phyloP scores from a whole-genome alignment of 192 early-diverging fungal genomes.

The Coemansia sp. region DNA sequence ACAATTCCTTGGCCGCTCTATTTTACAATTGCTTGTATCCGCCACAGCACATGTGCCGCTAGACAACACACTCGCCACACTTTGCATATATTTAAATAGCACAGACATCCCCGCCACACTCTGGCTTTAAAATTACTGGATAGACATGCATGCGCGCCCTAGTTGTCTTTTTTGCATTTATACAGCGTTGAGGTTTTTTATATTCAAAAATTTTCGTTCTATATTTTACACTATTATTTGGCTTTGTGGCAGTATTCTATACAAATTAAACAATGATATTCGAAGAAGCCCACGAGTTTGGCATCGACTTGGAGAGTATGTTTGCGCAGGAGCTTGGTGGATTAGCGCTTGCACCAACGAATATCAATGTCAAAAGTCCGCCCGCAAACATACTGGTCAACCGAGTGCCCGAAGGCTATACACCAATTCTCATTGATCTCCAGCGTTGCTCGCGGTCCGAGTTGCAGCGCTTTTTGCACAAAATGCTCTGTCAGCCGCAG shows the following conservation, averaged over 20 bases:
- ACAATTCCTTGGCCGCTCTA: neutral
- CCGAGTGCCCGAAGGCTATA: slow-evolving; percentile 41
- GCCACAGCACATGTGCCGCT: neutral
- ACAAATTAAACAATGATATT: slow-evolving; percentile 25
- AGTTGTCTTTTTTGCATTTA: neutral
- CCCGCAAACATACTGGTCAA: slow-evolving; percentile 39
- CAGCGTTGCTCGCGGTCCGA: slow-evolving; percentile 39
- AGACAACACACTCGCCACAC: slow-evolving; percentile 2
- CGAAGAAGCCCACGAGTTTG: slow-evolving; percentile 25
- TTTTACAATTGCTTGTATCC: slow-evolving; percentile 1
- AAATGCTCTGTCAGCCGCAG: slow-evolving; percentile 26
- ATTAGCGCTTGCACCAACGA: slow-evolving; percentile 30
- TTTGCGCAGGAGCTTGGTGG: slow-evolving; percentile 41
- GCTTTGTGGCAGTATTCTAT: neutral
- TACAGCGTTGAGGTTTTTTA: neutral
- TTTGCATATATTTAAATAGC: neutral
- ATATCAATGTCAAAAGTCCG: slow-evolving; percentile 14
- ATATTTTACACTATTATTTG: neutral
- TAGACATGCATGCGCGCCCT: neutral
- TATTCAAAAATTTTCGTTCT: neutral
- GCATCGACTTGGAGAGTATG: slow-evolving; percentile 23
- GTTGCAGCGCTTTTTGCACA: slow-evolving; percentile 39
- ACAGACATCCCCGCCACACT: slow-evolving; percentile 1
- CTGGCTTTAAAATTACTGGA: neutral
- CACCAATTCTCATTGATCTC: slow-evolving; percentile 42